phyloP scores from a whole-genome alignment of 2,329 filamentous ascomycete species.

The Fusarium lateritium region DNA sequence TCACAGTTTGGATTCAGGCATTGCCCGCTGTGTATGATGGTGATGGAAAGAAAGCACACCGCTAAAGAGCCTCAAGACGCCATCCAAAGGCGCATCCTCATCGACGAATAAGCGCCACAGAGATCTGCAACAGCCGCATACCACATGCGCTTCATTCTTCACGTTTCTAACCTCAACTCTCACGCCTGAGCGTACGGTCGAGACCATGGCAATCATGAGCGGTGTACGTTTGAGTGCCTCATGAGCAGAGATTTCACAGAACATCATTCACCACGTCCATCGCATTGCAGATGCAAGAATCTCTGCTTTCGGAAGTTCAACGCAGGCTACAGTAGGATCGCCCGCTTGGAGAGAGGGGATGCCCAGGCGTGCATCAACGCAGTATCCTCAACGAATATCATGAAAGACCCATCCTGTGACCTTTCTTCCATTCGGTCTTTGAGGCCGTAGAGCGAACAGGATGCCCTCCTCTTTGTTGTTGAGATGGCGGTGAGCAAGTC shows the following conservation, averaged over 20 bases:
- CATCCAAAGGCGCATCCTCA: neutral
- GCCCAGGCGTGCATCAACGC: conserved; percentile 4
- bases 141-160: conserved; percentile 22
- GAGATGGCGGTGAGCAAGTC: conserved; percentile 39
- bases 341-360: neutral
- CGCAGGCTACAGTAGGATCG: conserved; percentile 24
- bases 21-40: neutral
- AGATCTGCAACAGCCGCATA: conserved; percentile 23
- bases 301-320: conserved; percentile 33
- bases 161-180: conserved; percentile 18
- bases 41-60: conserved; percentile 16
- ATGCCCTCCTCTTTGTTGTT: conserved; percentile 37
- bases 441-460: conserved; percentile 28
- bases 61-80: conserved; percentile 31
- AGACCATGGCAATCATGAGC: conserved; percentile 19
- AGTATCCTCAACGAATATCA: conserved; percentile 11
- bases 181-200: conserved; percentile 5
- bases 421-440: conserved; percentile 16
- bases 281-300: conserved; percentile 27
- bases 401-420: conserved; percentile 16
- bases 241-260: conserved; percentile 5
- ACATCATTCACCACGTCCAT: conserved; percentile 25
- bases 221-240: conserved; percentile 20
- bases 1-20: neutral
- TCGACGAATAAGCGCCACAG: conserved; percentile 18